These are phyloP conservation scores for Hanseniaspora guilliermondii DNA, from an alignment of 805 yeast genomes.

Conservation along the genomic window DNA sequence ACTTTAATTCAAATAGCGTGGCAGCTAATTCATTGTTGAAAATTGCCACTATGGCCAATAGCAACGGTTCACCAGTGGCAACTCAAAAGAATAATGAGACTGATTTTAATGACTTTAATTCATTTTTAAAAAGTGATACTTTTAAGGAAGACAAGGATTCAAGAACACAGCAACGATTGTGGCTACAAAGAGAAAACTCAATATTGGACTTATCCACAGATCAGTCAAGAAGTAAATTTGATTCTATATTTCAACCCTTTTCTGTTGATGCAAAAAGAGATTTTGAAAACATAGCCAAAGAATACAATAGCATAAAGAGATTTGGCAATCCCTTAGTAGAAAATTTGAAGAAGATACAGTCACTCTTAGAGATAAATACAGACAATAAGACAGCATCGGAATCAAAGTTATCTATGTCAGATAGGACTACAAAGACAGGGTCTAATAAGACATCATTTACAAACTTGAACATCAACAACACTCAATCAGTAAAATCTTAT, in stretches of 20 bases:
- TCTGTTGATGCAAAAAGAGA: slow-evolving; percentile 55
- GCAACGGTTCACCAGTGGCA: slow-evolving; percentile 10
- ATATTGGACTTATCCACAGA: slow-evolving; percentile 40
- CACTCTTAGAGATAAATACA: slow-evolving; percentile 12
- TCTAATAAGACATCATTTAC: not conserved
- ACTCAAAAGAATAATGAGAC: slow-evolving; percentile 3
- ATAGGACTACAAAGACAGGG: not conserved
- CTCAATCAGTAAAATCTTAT: not conserved
- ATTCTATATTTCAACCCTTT: slow-evolving; percentile 31
- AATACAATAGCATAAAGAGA: slow-evolving; percentile 56
- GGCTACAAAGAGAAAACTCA: slow-evolving; percentile 72
- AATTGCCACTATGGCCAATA: slow-evolving; percentile 11
- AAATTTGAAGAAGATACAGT: slow-evolving; percentile 41
- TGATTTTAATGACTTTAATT: slow-evolving; percentile 29
- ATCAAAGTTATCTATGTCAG: not conserved
- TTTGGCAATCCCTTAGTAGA: slow-evolving; percentile 59
- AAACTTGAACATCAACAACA: not conserved
- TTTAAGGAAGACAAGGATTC: slow-evolving; percentile 35
- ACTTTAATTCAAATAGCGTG: not conserved
- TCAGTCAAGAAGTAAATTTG: slow-evolving; percentile 20
- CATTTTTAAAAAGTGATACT: slow-evolving; percentile 30
- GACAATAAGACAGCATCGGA: not conserved
- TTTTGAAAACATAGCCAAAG: slow-evolving; percentile 65
- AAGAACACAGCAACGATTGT: slow-evolving; percentile 70
- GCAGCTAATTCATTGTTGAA: slow-evolving; percentile 3